These are phyloP conservation scores for Xerocomus nothofagi DNA, from an alignment of 1,284 basidiomycete species.

Conservation along the genomic window DNA sequence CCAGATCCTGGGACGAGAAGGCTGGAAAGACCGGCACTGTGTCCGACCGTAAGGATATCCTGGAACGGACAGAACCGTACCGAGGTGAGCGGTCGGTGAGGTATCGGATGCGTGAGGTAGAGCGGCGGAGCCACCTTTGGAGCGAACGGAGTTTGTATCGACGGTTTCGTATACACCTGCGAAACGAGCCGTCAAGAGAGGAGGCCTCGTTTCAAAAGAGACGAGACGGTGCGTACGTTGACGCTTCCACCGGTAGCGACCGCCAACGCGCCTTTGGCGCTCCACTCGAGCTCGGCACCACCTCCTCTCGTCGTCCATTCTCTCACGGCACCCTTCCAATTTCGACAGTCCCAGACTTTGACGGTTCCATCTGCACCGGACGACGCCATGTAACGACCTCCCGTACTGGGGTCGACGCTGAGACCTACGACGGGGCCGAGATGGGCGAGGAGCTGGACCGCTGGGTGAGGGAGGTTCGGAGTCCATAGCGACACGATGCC, in stretches of 20 bases:
- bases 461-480: conserved; percentile 88
- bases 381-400: conserved; percentile 90
- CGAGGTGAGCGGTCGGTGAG: conserved; percentile 65
- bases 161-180: conserved; percentile 69
- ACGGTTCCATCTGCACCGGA: conserved; percentile 86
- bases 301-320: conserved; percentile 77
- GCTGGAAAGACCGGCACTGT: conserved; percentile 75
- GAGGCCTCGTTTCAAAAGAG: not conserved
- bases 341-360: conserved; percentile 95
- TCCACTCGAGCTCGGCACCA: conserved; percentile 69
- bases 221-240: conserved; percentile 56
- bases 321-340: conserved; percentile 86
- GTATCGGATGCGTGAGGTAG: conserved; percentile 83
- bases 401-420: conserved; percentile 79
- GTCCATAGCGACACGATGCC: conserved; percentile 95
- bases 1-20: conserved; percentile 91
- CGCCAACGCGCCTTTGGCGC: conserved; percentile 80
- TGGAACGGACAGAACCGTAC: conserved; percentile 89
- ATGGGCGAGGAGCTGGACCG: conserved; percentile 90
- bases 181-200: not conserved
- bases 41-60: conserved; percentile 83
- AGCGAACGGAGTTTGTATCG: conserved; percentile 57
- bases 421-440: conserved; percentile 84
- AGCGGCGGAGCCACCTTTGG: conserved; percentile 64
- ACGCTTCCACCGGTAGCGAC: conserved; percentile 81